phyloP scores from a whole-genome alignment of 1,284 basidiomycete genomes.

The Moesziomyces globuligerus region DNA sequence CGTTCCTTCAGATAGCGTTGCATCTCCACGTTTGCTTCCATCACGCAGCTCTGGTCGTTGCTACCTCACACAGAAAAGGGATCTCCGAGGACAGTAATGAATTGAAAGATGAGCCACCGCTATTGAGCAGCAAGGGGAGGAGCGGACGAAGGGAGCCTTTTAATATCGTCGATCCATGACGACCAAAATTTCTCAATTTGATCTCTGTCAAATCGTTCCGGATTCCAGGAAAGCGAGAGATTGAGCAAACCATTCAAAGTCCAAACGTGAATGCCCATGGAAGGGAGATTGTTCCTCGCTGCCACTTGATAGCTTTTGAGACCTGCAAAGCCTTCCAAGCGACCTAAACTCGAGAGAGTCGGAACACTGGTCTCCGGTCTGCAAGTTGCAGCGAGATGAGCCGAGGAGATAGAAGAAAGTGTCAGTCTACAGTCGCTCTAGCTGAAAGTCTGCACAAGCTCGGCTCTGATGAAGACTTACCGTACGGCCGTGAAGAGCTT shows the following conservation, averaged over 20 bases:
- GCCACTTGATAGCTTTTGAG: slow-evolving; percentile 2
- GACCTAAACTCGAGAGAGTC: slow-evolving; percentile 4
- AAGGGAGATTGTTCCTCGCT: slow-evolving; percentile 5
- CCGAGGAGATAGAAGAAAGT: background rate
- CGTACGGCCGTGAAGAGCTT: background rate
- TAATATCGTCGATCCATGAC: background rate
- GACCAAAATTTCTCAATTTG: slow-evolving; percentile 3
- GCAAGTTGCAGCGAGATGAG: background rate
- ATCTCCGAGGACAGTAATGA: no score
- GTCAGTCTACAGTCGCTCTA: no score
- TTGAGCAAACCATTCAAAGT: slow-evolving; percentile 1
- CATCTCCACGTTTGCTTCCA: no score
- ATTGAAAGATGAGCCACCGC: no score
- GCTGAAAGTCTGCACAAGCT: no score
- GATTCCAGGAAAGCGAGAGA: slow-evolving; percentile 1
- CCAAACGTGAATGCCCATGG: slow-evolving; percentile 5
- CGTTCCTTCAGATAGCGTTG: no score
- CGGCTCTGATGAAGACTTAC: no score
- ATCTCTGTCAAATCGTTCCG: background rate
- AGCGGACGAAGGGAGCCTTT: background rate
- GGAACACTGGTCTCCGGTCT: slow-evolving; percentile 4
- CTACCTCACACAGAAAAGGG: no score
- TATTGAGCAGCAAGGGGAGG: background rate
- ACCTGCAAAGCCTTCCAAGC: background rate
- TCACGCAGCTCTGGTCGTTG: no score